phyloP scores from a whole-genome alignment of 169 alveolate genomes.

The Plasmodium inui region DNA sequence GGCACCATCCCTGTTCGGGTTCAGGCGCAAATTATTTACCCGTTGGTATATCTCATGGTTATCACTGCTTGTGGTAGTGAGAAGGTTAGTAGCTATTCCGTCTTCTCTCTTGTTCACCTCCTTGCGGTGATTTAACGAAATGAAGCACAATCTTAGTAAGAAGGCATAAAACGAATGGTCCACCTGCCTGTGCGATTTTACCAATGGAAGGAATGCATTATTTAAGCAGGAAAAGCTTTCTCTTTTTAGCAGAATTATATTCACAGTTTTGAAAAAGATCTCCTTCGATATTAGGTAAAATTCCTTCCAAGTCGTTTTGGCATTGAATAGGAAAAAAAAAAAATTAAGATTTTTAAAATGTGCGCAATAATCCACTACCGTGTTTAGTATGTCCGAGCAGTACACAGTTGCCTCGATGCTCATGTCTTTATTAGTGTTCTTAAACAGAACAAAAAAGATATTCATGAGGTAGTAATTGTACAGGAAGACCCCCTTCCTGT shows the following conservation, averaged over 20 bases:
- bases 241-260: constrained; percentile 29
- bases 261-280: constrained; percentile 66
- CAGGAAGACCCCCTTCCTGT: constrained; percentile 9
- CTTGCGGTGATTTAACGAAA: constrained; percentile 32
- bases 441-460: constrained; percentile 49
- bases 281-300: constrained; percentile 66
- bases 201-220: constrained; percentile 28
- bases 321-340: constrained; percentile 64
- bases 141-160: constrained; percentile 44
- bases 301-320: constrained; percentile 75
- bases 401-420: constrained; percentile 62
- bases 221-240: constrained; percentile 35
- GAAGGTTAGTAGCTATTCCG: not conserved
- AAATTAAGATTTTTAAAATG: constrained; percentile 66
- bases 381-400: constrained; percentile 58
- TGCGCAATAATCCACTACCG: constrained; percentile 40
- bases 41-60: not conserved
- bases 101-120: not conserved
- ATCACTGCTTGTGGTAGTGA: not conserved
- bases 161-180: constrained; percentile 71
- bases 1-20: not conserved
- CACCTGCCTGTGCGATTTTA: constrained; percentile 68
- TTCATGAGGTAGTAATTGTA: constrained; percentile 65
- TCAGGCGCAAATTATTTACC: not conserved
- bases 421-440: constrained; percentile 74